A percentile compares a stretch with the other conserved stretches of the same genome.
phyloP scores from a whole-genome alignment of 768 basidiomycete genomes.

The Pilatotrama ljubarskyi region DNA sequence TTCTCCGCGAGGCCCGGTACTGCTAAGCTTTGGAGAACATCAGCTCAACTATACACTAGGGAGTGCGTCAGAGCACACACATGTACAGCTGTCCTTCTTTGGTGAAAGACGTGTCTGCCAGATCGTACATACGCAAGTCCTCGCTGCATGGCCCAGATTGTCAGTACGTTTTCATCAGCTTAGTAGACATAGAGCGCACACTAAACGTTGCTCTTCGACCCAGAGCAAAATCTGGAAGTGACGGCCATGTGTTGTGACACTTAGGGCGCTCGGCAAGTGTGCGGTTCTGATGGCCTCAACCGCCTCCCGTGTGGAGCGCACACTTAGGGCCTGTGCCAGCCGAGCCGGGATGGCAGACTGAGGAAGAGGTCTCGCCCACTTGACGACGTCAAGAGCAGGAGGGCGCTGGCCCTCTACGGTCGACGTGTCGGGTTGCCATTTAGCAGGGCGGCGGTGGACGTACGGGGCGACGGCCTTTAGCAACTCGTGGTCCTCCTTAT shows the following conservation, averaged over 20 bases:
- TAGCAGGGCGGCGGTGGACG: constrained; percentile 21
- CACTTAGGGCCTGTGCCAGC: not conserved
- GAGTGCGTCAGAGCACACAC: constrained; percentile 29
- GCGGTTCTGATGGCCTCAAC: not conserved
- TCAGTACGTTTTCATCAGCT: too few relatives aligned
- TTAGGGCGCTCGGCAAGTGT: constrained; percentile 43
- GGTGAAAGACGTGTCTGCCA: constrained; percentile 39
- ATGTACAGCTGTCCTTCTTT: constrained; percentile 43
- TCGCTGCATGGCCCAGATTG: too few relatives aligned
- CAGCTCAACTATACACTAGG: not conserved
- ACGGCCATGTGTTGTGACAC: constrained; percentile 41
- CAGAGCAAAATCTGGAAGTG: constrained; percentile 55
- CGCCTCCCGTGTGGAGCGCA: not conserved
- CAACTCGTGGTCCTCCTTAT: constrained; percentile 47
- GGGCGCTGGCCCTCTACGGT: not conserved
- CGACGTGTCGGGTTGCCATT: not conserved
- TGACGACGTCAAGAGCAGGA: constrained; percentile 17
- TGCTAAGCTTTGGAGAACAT: constrained; percentile 37
- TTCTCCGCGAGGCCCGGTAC: constrained; percentile 60
- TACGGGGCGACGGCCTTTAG: constrained; percentile 50
- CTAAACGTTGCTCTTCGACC: constrained; percentile 45
- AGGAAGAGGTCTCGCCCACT: constrained; percentile 14
- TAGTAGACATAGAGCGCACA: constrained; percentile 19
- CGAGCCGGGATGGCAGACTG: constrained; percentile 15
- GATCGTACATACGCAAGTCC: constrained; percentile 37